A percentile compares a stretch with the other conserved stretches of the same genome.
Conservation (phyloP, 2,329 filamentous ascomycete species). For the Magnaporthiopsis rhizophila region DNA sequence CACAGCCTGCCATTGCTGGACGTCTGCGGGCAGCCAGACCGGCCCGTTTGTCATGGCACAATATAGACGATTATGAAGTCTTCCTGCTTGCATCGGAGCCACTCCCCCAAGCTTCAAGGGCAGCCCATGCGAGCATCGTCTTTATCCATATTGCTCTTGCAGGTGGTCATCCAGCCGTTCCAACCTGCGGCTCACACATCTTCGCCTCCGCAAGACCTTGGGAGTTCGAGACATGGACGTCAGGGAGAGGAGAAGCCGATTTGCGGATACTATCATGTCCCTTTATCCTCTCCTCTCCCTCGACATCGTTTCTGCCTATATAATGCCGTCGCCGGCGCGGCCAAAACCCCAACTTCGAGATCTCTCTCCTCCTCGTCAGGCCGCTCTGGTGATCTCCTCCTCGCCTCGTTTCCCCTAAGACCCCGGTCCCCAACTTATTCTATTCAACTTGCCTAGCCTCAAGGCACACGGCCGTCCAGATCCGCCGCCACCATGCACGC, state of each 20-base stretch:
- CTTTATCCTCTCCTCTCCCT: not conserved
- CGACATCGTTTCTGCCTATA: not conserved
- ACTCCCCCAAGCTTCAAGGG: not conserved
- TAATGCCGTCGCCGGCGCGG: not conserved
- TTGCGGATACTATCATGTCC: not conserved
- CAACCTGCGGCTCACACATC: not conserved
- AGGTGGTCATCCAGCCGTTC: not conserved
- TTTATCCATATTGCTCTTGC: not conserved
- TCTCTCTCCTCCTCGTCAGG: slow-evolving; percentile 1
- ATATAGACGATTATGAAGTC: not conserved
- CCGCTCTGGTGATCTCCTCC: not conserved
- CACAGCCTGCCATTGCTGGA: not conserved
- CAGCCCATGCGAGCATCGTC: not conserved
- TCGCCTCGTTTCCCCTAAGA: not conserved
- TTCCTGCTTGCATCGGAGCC: not conserved
- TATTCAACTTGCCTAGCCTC: not conserved
- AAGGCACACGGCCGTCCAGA: not conserved
- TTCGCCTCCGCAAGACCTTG: not conserved
- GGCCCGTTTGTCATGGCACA: not conserved
- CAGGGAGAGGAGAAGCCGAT: not conserved
- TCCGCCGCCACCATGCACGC: slow-evolving; percentile 4
- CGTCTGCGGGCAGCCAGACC: not conserved
- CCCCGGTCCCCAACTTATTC: not conserved
- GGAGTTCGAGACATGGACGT: not conserved
- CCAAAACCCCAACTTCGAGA: not conserved